Base-by-base conservation (phyloP, 164 flowering plant genomes). In the Aristolochia fimbriata region DNA sequence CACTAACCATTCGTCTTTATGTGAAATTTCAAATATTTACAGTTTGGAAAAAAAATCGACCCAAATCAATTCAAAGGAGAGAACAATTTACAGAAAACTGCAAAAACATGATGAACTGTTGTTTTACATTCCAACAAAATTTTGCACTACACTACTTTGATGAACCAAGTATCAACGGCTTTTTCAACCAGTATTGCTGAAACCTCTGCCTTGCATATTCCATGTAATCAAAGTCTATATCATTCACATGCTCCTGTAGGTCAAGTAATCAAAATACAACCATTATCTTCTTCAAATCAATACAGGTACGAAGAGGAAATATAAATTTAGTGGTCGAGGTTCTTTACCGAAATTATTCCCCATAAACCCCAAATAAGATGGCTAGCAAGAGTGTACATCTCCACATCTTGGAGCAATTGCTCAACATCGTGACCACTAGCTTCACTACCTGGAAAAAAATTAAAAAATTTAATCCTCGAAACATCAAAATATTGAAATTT, bases 141-240 rank as follows among this genome's bases (percentile, higher is more conserved):
- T 30, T 15, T 14, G 16, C 17, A 30, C 14, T 23, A 52, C 45
- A 25, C 6, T 30, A 31, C 22, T 41, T 19, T 60, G 21, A 25
- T 41, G 46, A 70, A 59, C 66, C 64, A 57, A 83, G 51, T 14
- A 79, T 55, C 4, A 14, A 22, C 4, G 78, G 74, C 78, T 84
- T 91, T 33, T 56, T 78, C 68, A 77, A 61, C 90, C 86, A 76
- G 69, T 86, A 91, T 68, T 84, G 94, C 57, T 70, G 57, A 61
- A 88, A 86, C 74, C 97, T 82, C 64, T 86, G 96, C 77, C 88
- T 81, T 41, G 97, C 97, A 68, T 91, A 91, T 66, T 83, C 91
- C 69, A 55, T 70, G 83, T 84, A 91, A 62, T 88, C 83, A 37
- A 88, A 91, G 60, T 88, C 94, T 25, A 88, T 86, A 5, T 76